These are phyloP conservation scores for Yamadazyma trypodendri DNA, from an alignment of 1,139 yeast genomes.

Conservation along the genomic window DNA sequence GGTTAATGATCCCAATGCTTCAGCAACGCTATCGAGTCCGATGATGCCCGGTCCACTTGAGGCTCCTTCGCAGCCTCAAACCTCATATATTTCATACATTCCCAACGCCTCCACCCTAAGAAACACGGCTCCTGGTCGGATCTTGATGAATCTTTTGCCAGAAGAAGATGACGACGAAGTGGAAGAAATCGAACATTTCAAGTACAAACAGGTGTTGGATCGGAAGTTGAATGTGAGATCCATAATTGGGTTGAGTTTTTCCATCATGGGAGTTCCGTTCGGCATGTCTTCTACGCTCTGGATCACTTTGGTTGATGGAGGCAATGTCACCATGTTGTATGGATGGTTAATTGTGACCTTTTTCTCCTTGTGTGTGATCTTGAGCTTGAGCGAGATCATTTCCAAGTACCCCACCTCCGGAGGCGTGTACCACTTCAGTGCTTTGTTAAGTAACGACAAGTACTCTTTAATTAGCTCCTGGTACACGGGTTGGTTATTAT, in stretches of 20 bases:
- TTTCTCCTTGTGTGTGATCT: conserved; percentile 59
- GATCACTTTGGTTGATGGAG: conserved; percentile 70
- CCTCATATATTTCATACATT: conserved; percentile 21
- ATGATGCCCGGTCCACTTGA: too few species aligned
- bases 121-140: conserved; percentile 21
- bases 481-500: conserved; percentile 74
- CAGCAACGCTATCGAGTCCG: too few species aligned
- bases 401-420: conserved; percentile 76
- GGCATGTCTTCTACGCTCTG: conserved; percentile 71
- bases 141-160: conserved; percentile 21
- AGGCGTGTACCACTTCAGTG: conserved; percentile 74
- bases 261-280: conserved; percentile 76
- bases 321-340: conserved; percentile 66
- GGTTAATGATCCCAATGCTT: too few species aligned
- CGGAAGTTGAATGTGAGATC: conserved; percentile 65
- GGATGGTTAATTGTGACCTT: conserved; percentile 69
- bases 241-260: conserved; percentile 70
- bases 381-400: conserved; percentile 68
- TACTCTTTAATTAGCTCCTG: conserved; percentile 60
- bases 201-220: conserved; percentile 66
- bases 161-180: conserved; percentile 44
- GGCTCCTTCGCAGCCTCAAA: conserved; percentile 15
- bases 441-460: conserved; percentile 58
- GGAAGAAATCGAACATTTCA: conserved; percentile 66
- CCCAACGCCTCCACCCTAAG: conserved; percentile 12